phyloP scores from a whole-genome alignment of 805 yeast genomes.

The Saccharomyces eubayanus region DNA sequence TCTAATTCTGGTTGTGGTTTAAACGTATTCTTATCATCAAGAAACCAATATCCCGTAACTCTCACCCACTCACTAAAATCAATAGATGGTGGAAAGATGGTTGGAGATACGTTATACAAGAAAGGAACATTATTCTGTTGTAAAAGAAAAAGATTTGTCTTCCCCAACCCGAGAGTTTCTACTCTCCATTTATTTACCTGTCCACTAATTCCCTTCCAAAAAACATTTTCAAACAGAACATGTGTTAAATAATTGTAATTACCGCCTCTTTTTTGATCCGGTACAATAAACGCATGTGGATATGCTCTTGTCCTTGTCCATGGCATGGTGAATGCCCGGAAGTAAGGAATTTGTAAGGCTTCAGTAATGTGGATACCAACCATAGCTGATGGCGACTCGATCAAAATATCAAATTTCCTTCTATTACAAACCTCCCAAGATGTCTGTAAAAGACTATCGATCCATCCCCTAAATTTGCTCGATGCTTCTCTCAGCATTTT shows the following conservation, averaged over 20 bases:
- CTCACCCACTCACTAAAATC: constrained; percentile 94
- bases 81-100: constrained; percentile 83
- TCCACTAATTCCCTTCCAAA: constrained; percentile 86
- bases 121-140: constrained; percentile 81
- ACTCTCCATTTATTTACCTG: constrained; percentile 87
- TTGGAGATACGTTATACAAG: constrained; percentile 79
- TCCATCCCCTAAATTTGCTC: constrained; percentile 73
- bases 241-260: constrained; percentile 88
- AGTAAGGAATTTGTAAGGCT: constrained; percentile 79
- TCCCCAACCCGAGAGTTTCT: constrained; percentile 51
- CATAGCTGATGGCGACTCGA: constrained; percentile 96
- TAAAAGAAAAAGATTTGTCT: constrained; percentile 60
- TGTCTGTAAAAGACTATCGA: constrained; percentile 56
- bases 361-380: constrained; percentile 94
- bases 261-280: constrained; percentile 89
- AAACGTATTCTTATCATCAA: constrained; percentile 55
- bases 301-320: constrained; percentile 95
- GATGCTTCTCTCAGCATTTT: constrained; percentile 79
- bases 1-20: constrained; percentile 52
- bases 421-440: constrained; percentile 84
- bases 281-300: constrained; percentile 93
- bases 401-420: constrained; percentile 55
- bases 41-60: constrained; percentile 93
- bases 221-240: constrained; percentile 83
- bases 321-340: constrained; percentile 96